phyloP scores from a whole-genome alignment of 768 basidiomycete species.

The Hygrophoropsis aurantiaca region DNA sequence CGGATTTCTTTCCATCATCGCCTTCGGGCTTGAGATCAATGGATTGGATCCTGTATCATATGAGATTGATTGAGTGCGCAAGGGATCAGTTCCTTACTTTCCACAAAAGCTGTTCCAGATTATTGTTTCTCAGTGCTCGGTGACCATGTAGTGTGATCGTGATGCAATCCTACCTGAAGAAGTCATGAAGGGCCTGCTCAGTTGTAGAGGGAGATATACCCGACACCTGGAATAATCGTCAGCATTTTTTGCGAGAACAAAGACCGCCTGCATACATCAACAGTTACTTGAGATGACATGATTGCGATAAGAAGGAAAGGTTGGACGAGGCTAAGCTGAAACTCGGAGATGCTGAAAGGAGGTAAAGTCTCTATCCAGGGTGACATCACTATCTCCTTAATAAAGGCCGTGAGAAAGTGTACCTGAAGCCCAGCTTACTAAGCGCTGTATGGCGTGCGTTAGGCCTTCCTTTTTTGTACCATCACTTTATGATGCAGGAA shows the following conservation, averaged over 20 bases:
- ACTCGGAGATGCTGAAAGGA: no score
- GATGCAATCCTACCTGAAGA: conserved; percentile 65
- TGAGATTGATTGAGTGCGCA: conserved; percentile 2
- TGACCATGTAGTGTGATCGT: conserved; percentile 5
- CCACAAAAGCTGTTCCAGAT: conserved; percentile 73
- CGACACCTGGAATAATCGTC: conserved; percentile 74
- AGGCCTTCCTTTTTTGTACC: no score
- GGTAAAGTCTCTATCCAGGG: background rate
- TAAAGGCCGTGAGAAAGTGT: background rate
- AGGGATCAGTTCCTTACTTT: conserved; percentile 44
- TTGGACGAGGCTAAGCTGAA: no score
- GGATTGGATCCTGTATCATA: conserved; percentile 52
- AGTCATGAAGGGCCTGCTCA: conserved; percentile 69
- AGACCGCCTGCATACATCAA: conserved; percentile 38
- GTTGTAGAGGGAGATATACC: conserved; percentile 67
- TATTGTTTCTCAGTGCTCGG: conserved; percentile 5
- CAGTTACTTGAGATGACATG: conserved; percentile 21
- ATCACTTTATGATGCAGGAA: no score
- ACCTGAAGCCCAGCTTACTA: background rate
- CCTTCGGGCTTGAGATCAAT: conserved; percentile 55
- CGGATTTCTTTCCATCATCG: conserved; percentile 38
- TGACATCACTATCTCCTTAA: background rate
- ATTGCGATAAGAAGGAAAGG: conserved; percentile 4
- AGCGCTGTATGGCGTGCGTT: no score
- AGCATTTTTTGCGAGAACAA: no score